Base-by-base conservation (phyloP, 108 stramenopile species). In the Seminavis robusta region DNA sequence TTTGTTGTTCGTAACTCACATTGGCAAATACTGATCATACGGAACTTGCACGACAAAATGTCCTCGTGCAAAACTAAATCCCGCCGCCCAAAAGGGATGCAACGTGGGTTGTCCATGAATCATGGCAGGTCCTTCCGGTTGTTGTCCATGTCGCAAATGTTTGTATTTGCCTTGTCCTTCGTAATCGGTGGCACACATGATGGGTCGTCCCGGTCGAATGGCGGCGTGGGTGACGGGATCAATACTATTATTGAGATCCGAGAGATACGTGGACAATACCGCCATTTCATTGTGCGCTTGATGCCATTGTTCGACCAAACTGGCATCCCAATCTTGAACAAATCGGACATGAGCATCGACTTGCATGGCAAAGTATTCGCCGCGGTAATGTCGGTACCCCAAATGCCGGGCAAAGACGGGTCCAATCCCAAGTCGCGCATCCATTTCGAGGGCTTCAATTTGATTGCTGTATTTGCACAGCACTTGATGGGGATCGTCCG, bases 341-440 rank as follows among this genome's bases (percentile, higher is more conserved):
- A 95, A 95, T 29, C 81, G 79, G 28, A 94, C 91, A 67, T 98
- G 97, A 25, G 89, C 77, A 73, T 97, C 96, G 10, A 82, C 63
- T 69, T 96, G 95, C 85, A 98, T 88, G 24, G 94, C 95, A 73
- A 91, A 98, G 51, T 92, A 94, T 78, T 98, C 95, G 6, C 94
- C 95, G 47, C 87, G 71, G 55, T 94, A 94, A 44, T 90, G 60
- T 13, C 94, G 74, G 65, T 89, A 63, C 5, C 83, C 94, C 23
- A 95, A 55, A 62, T 91, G 88, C 9, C 95, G 62, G 13, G 95
- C 95, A 71, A 91, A 92, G 27, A 88, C 84, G 0, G 95, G 92
- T 13, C 95, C 95, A 11, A 89, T 76, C 9, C 92, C 84, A 19
- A 86, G 51, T 33, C 31, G 37, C 0, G 92, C 84, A 46, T 81